Conservation (phyloP, 2,329 filamentous ascomycete species). For the Macrophomina pseudophaseolina region DNA sequence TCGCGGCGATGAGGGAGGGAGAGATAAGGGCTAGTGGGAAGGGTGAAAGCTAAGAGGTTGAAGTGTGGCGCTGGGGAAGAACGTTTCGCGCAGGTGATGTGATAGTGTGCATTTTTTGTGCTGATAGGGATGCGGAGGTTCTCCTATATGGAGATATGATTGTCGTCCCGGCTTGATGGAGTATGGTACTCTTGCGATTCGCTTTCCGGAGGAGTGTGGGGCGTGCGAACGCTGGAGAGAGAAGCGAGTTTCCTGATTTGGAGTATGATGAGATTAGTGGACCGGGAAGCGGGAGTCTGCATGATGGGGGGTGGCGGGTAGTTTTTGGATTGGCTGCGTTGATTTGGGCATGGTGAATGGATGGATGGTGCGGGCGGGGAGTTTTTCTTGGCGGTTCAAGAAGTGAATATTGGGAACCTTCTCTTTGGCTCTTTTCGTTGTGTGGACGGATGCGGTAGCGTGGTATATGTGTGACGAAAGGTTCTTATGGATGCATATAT, state of each 20-base stretch:
- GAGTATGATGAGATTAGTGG: background rate
- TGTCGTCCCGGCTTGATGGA: no score
- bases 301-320: background rate
- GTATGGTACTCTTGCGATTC: no score
- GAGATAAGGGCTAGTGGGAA: background rate
- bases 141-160: background rate
- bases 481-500: constrained; percentile 12
- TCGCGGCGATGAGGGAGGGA: constrained; percentile 13
- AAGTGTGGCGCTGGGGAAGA: background rate
- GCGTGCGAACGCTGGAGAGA: no score
- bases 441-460: background rate
- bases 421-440: background rate
- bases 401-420: background rate
- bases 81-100: background rate
- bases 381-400: no score
- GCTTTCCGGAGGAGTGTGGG: no score
- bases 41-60: background rate
- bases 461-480: constrained; percentile 1
- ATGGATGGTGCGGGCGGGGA: no score
- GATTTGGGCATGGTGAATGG: background rate
- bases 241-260: background rate
- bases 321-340: background rate
- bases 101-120: no score
- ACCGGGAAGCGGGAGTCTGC: constrained; percentile 2
- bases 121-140: background rate